A percentile compares a stretch with the other conserved stretches of the same genome.
phyloP scores from a whole-genome alignment of 768 basidiomycete species.

The Hemileccinum rubropunctum region DNA sequence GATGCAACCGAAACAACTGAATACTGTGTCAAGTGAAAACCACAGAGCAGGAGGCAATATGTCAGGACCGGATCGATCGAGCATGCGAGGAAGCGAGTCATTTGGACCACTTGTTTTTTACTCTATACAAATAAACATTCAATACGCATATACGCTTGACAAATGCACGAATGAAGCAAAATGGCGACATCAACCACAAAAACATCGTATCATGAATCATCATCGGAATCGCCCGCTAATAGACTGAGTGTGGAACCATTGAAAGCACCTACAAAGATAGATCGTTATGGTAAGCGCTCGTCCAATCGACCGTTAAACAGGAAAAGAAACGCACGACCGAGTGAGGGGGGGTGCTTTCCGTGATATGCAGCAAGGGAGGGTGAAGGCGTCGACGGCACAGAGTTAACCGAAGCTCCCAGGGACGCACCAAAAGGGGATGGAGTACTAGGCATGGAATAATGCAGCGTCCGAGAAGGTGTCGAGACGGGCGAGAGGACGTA shows the following conservation, averaged over 20 bases:
- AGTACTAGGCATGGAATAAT: slow-evolving; percentile 36
- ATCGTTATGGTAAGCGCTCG: not conserved
- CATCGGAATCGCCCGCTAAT: slow-evolving; percentile 29
- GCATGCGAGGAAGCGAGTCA: too few species aligned
- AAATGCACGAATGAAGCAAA: slow-evolving; percentile 10
- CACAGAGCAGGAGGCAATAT: too few species aligned
- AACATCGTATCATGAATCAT: slow-evolving; percentile 19
- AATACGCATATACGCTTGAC: slow-evolving; percentile 1
- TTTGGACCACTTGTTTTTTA: too few species aligned
- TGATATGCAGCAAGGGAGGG: slow-evolving; percentile 40
- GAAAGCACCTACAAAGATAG: slow-evolving; percentile 22
- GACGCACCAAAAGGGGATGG: slow-evolving; percentile 38
- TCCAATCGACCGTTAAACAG: not conserved
- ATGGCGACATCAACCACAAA: not conserved
- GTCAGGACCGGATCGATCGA: too few species aligned
- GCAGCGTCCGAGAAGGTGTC: slow-evolving; percentile 32
- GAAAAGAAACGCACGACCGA: slow-evolving; percentile 33
- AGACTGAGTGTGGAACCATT: slow-evolving; percentile 27
- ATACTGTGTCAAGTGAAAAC: not conserved
- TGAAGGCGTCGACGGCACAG: slow-evolving; percentile 34
- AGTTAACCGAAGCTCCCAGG: slow-evolving; percentile 27
- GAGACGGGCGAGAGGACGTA: slow-evolving; percentile 30
- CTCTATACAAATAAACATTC: slow-evolving; percentile 6
- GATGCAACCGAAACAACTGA: too few species aligned
- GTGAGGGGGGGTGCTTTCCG: slow-evolving; percentile 34